These are phyloP conservation scores for Ampelocalamus luodianensis DNA, from an alignment of 176 grass and related monocot species.

Conservation along the genomic window DNA sequence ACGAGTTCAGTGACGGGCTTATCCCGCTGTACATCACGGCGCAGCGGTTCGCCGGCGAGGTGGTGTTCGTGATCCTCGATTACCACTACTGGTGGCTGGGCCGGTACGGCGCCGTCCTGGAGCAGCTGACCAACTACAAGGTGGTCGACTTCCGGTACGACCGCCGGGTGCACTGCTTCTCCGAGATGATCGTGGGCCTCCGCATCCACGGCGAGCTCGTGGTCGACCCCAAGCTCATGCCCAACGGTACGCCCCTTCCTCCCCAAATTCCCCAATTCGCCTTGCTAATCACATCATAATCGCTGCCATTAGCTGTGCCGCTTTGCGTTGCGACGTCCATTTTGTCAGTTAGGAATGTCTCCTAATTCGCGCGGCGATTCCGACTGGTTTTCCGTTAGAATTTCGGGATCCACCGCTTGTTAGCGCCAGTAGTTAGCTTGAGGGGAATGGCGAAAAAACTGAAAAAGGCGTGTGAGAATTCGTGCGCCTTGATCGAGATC, in stretches of 20 bases:
- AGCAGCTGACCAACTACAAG: conserved; percentile 78
- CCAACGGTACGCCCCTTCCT: conserved; percentile 69
- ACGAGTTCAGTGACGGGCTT: conserved; percentile 97
- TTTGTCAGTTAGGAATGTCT: conserved; percentile 41
- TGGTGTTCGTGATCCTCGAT: conserved; percentile 85
- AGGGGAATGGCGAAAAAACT: not conserved
- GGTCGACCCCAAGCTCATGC: conserved; percentile 86
- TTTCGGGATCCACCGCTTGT: conserved; percentile 17
- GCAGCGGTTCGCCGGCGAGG: conserved; percentile 80
- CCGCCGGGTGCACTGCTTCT: conserved; percentile 87
- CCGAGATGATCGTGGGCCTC: conserved; percentile 85
- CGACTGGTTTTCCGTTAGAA: conserved; percentile 12
- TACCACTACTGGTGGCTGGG: conserved; percentile 89
- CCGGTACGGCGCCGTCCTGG: conserved; percentile 75
- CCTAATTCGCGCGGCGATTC: not conserved
- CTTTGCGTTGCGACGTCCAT: conserved; percentile 42
- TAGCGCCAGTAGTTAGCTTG: conserved; percentile 1
- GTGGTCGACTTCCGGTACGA: conserved; percentile 84
- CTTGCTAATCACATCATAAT: not conserved
- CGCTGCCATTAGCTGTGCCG: not conserved
- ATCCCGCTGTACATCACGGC: conserved; percentile 93
- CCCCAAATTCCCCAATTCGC: not conserved
- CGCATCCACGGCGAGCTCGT: conserved; percentile 93
- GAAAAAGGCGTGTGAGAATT: conserved; percentile 44
- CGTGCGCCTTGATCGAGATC: conserved; percentile 43